These are phyloP conservation scores for Geotrichum australiense DNA, from an alignment of 1,139 yeast species.

Conservation along the genomic window DNA sequence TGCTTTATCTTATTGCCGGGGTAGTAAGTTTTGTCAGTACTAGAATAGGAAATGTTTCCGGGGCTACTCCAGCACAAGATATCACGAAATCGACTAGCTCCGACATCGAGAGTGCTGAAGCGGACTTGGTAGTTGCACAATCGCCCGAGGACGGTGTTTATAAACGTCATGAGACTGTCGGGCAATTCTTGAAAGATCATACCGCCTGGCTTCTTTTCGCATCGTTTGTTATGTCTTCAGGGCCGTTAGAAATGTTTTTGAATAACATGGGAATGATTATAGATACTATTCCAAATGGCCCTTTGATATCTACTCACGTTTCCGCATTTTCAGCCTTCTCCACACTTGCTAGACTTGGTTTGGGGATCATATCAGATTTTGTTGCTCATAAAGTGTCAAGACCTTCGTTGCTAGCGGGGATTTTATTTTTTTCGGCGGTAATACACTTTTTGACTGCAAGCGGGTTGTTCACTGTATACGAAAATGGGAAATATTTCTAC, in stretches of 20 bases:
- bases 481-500: slow-evolving; percentile 29
- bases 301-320: slow-evolving; percentile 43
- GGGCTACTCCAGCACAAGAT: slow-evolving; percentile 18
- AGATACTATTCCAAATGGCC: slow-evolving; percentile 28
- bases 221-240: slow-evolving; percentile 63
- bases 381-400: slow-evolving; percentile 28
- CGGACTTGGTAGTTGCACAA: slow-evolving; percentile 2
- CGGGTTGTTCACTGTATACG: slow-evolving; percentile 37
- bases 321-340: slow-evolving; percentile 50
- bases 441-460: slow-evolving; percentile 28
- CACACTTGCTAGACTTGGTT: slow-evolving; percentile 54
- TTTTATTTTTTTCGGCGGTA: slow-evolving; percentile 25
- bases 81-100: neutral
- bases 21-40: slow-evolving; percentile 22
- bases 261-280: slow-evolving; percentile 70
- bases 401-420: slow-evolving; percentile 26
- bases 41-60: slow-evolving; percentile 11
- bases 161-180: slow-evolving; percentile 13
- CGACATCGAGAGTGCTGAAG: slow-evolving; percentile 3
- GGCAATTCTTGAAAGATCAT: slow-evolving; percentile 50
- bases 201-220: slow-evolving; percentile 59
- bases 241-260: slow-evolving; percentile 83
- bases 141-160: slow-evolving; percentile 11
- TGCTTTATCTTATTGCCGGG: slow-evolving; percentile 34
- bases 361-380: slow-evolving; percentile 62